Evolutionary conservation across 768 basidiomycete genomes (phyloP).

Genomic region (Cystofilobasidium capitatum): DNA sequence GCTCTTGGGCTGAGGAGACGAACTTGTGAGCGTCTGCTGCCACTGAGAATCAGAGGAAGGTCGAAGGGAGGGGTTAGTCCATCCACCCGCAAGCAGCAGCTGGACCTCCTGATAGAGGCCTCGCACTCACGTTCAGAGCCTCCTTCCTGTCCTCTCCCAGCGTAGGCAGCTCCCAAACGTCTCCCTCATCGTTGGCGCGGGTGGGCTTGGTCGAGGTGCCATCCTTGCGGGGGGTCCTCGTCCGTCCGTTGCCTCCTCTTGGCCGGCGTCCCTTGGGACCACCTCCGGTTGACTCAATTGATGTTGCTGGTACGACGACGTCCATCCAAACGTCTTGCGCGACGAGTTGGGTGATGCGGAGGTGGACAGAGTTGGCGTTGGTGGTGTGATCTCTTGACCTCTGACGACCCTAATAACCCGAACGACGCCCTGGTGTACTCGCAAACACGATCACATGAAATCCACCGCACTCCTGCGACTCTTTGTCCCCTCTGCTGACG

Average conservation of each 20-base stretch:
- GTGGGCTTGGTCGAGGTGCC: not conserved
- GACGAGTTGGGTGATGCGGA: no score
- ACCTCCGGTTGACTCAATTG: not conserved
- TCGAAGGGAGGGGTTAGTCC: not conserved
- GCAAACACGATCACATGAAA: no score
- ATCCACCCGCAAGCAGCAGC: not conserved
- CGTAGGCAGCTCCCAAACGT: not conserved
- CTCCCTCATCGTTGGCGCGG: not conserved
- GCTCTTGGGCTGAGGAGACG: not conserved
- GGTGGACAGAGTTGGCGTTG: no score
- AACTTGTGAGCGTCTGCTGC: not conserved
- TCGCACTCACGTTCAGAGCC: not conserved
- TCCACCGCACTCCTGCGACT: no score
- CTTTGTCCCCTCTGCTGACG: no score
- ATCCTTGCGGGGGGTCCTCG: constrained; percentile 1
- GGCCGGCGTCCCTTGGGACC: not conserved
- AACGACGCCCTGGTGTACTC: no score
- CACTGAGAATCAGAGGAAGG: not conserved
- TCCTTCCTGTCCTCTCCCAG: not conserved
- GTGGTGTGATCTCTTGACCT: no score
- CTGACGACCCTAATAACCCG: no score
- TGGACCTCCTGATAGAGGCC: no score
- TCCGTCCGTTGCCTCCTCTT: not conserved
- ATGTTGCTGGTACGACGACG: not conserved
- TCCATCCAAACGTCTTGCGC: no score